A percentile compares a stretch with the other conserved stretches of the same genome.
Conservation (phyloP, 176 grass and related monocot species). For the Typha latifolia region DNA sequence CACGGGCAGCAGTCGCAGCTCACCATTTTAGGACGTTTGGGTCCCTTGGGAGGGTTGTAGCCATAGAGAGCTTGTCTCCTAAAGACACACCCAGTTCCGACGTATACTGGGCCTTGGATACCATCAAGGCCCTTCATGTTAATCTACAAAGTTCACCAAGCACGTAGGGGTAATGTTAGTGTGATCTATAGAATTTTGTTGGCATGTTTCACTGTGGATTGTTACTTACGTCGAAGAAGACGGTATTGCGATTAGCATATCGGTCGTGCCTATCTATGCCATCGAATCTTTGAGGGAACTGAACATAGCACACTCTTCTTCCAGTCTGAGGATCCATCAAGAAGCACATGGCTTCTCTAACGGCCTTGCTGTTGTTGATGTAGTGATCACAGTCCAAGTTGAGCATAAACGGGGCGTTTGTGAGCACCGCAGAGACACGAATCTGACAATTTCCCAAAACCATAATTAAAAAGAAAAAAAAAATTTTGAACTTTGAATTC, state of each 20-base stretch:
- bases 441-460: constrained; percentile 30
- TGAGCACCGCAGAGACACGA: constrained; percentile 93
- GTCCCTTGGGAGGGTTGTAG: constrained; percentile 90
- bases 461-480: background rate
- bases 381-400: constrained; percentile 98
- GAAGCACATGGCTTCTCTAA: constrained; percentile 96
- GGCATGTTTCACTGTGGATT: background rate
- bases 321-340: constrained; percentile 95
- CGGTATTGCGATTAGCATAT: constrained; percentile 95
- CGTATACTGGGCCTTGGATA: constrained; percentile 91
- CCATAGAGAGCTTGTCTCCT: constrained; percentile 90
- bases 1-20: constrained; percentile 95
- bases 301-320: constrained; percentile 77
- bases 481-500: background rate
- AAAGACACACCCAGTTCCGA: constrained; percentile 93
- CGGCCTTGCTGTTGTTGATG: constrained; percentile 98
- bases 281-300: constrained; percentile 99
- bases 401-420: constrained; percentile 95
- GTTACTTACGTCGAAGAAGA: constrained; percentile 84
- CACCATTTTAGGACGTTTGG: constrained; percentile 93
- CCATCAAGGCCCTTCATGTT: constrained; percentile 99
- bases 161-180: constrained; percentile 2
- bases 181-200: background rate
- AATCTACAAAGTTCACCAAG: constrained; percentile 36
- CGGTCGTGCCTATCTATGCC: constrained; percentile 83